Percentiles rank a stretch among this genome's conserved stretches.
Conservation (phyloP, 1,139 yeast genomes). For the Pneumocystis murina region DNA sequence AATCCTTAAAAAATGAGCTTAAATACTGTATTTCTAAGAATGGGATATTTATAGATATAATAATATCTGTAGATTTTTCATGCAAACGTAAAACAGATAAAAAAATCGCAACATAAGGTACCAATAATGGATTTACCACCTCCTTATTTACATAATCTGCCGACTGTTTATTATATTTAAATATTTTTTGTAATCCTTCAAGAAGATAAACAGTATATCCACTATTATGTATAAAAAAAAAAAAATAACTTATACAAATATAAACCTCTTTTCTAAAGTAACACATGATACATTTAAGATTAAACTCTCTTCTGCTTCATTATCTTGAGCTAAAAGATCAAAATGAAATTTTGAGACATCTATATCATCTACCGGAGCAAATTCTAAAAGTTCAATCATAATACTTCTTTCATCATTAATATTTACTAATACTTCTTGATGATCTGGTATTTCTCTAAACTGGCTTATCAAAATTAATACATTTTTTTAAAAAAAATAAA, state of each 20-base stretch:
- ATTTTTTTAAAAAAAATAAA: not conserved
- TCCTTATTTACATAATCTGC: too few relatives aligned
- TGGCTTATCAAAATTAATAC: not conserved
- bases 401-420: not conserved
- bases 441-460: not conserved
- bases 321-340: not conserved
- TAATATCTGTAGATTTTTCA: not conserved
- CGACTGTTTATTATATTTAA: not conserved
- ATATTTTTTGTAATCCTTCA: not conserved
- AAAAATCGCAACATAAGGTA: not conserved
- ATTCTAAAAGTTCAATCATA: not conserved
- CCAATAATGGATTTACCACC: too few relatives aligned
- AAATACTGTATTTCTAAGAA: not conserved
- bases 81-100: conserved; percentile 1
- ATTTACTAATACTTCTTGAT: conserved; percentile 1
- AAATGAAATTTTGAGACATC: not conserved
- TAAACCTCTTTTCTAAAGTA: not conserved
- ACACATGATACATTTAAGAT: not conserved
- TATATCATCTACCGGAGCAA: not conserved
- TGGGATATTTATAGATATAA: conserved; percentile 1
- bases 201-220: not conserved
- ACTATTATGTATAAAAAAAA: not conserved
- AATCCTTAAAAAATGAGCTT: not conserved
- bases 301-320: not conserved
- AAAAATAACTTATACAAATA: not conserved